Conservation (phyloP, 2,329 filamentous ascomycete species). For the Ceratocystis huliohia region DNA sequence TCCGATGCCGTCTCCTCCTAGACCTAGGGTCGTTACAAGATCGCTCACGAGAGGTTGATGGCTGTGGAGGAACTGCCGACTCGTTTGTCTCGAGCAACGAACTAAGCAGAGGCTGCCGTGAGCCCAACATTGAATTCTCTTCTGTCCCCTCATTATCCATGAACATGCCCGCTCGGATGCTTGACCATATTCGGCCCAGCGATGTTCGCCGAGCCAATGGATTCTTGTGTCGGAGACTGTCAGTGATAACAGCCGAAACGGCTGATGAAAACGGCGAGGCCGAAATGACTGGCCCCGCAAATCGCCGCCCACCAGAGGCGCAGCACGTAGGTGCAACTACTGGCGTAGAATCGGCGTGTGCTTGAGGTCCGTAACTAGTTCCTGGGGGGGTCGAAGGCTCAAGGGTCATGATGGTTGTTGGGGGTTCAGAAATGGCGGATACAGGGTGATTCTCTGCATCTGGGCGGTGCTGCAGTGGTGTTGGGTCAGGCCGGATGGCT, state of each 20-base stretch:
- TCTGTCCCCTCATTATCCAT: constrained; percentile 36
- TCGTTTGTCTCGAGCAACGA: constrained; percentile 16
- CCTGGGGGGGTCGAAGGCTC: constrained; percentile 17
- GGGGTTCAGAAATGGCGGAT: constrained; percentile 24
- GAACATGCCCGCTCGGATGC: constrained; percentile 43
- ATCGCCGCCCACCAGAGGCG: constrained; percentile 29
- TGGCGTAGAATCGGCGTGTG: constrained; percentile 24
- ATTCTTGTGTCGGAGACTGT: constrained; percentile 37
- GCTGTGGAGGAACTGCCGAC: neutral
- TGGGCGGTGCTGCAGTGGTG: constrained; percentile 21
- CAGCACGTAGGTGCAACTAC: constrained; percentile 23
- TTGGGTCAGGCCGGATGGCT: constrained; percentile 24
- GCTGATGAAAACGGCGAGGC: constrained; percentile 49
- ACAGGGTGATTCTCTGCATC: constrained; percentile 24
- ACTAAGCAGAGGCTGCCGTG: constrained; percentile 16
- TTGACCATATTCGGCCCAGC: constrained; percentile 36
- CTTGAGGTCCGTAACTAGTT: constrained; percentile 6
- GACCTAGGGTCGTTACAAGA: neutral
- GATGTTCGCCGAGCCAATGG: constrained; percentile 33
- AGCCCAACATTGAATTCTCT: constrained; percentile 12
- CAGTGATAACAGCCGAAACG: constrained; percentile 44
- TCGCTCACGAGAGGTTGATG: constrained; percentile 16
- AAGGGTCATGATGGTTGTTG: constrained; percentile 25
- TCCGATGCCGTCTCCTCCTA: constrained; percentile 29
- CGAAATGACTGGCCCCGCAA: constrained; percentile 41